phyloP scores from a whole-genome alignment of 345 rosid genomes.

The Pugionium dolabratum region DNA sequence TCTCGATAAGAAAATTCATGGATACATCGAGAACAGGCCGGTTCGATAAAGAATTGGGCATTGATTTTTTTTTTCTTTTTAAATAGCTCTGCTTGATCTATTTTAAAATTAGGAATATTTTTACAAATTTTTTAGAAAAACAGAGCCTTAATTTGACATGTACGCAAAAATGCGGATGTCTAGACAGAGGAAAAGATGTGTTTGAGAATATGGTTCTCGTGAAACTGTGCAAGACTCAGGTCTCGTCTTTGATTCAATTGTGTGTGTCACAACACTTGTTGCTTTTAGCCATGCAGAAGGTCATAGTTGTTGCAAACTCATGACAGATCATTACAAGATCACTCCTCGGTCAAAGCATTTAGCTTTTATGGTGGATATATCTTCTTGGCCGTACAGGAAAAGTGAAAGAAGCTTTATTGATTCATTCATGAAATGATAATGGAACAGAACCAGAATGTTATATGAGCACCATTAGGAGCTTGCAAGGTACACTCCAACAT shows the following conservation, averaged over 20 bases:
- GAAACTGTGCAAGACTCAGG: constrained; percentile 57
- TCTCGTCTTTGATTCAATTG: constrained; percentile 63
- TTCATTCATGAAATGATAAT: constrained; percentile 55
- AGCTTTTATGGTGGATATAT: constrained; percentile 79
- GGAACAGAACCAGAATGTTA: constrained; percentile 66
- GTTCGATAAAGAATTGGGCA: constrained; percentile 63
- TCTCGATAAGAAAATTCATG: constrained; percentile 58
- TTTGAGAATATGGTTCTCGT: constrained; percentile 61
- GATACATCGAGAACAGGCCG: constrained; percentile 50
- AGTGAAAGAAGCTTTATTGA: constrained; percentile 58
- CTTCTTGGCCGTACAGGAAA: constrained; percentile 66
- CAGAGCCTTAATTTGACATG: constrained; percentile 46
- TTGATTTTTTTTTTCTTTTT: too few species aligned
- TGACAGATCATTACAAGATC: constrained; percentile 52
- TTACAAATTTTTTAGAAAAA: too few species aligned
- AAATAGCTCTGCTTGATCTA: too few species aligned
- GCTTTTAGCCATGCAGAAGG: constrained; percentile 84
- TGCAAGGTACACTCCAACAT: constrained; percentile 55
- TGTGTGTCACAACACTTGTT: constrained; percentile 66
- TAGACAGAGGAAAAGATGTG: constrained; percentile 55
- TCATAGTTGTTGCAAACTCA: constrained; percentile 47
- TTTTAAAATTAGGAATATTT: too few species aligned
- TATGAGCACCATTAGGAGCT: constrained; percentile 74
- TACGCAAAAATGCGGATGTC: constrained; percentile 69
- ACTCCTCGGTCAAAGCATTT: constrained; percentile 65